These are phyloP conservation scores for Xylariomycetidae sp. DNA, from an alignment of 2,329 filamentous ascomycete species.

Conservation along the genomic window DNA sequence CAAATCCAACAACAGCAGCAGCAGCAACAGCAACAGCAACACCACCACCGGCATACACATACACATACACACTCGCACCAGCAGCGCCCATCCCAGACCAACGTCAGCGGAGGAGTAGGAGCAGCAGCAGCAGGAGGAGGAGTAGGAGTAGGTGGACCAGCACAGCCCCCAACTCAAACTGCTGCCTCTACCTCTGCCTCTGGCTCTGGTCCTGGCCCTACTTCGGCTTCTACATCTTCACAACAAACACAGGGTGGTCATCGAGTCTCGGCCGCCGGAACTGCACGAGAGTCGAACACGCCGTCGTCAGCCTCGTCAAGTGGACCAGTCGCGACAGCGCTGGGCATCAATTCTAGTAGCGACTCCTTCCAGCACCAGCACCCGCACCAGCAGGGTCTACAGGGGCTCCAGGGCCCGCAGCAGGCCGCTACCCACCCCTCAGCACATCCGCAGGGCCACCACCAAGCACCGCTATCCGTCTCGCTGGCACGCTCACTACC, in stretches of 20 bases:
- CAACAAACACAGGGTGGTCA: conserved; percentile 15
- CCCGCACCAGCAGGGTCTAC: conserved; percentile 17
- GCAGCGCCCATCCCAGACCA: conserved; percentile 25
- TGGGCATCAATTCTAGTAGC: conserved; percentile 39
- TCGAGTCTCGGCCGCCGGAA: conserved; percentile 20
- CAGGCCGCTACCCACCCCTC: conserved; percentile 19
- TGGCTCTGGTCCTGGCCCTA: no score
- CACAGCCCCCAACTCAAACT: conserved; percentile 22
- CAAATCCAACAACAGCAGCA: conserved; percentile 15
- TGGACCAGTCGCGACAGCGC: no score
- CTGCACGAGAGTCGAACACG: no score
- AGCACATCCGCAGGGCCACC: conserved; percentile 19
- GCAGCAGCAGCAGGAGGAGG: conserved; percentile 13
- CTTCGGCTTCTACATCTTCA: no score
- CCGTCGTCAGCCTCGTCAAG: conserved; percentile 43
- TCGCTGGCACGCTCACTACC: conserved; percentile 1
- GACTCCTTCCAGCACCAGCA: conserved; percentile 38
- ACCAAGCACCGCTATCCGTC: conserved; percentile 22
- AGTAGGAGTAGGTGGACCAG: conserved; percentile 22
- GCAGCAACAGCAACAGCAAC: conserved; percentile 11
- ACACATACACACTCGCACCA: no score
- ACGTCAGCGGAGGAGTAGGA: conserved; percentile 18
- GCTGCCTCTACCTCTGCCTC: conserved; percentile 14
- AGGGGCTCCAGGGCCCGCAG: conserved; percentile 16
- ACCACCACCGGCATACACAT: conserved; percentile 11